A percentile compares a stretch with the other conserved stretches of the same genome.
Conservation (phyloP, 352 stramenopile species). For the Globisporangium echinulatum region DNA sequence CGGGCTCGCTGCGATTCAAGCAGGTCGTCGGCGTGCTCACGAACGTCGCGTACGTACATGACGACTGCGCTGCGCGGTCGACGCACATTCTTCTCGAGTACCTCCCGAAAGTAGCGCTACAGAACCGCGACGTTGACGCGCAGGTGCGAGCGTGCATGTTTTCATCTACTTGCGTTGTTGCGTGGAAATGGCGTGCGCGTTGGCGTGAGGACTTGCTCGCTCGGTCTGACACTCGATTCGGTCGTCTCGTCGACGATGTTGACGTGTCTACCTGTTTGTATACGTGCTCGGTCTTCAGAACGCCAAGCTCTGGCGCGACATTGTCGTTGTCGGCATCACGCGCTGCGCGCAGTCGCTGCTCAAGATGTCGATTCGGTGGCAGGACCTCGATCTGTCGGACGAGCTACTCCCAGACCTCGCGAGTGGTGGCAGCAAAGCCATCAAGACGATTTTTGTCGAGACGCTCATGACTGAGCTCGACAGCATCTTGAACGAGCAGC, state of each 20-base stretch:
- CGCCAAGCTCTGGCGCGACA: conserved; percentile 36
- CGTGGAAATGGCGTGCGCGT: too few relatives aligned
- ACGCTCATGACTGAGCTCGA: conserved; percentile 46
- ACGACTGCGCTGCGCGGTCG: conserved; percentile 12
- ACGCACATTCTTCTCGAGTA: conserved; percentile 12
- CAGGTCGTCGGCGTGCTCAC: conserved; percentile 63
- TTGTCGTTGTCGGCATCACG: conserved; percentile 45
- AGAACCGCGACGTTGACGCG: conserved; percentile 39
- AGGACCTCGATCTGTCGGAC: conserved; percentile 53
- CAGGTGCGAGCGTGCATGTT: background rate
- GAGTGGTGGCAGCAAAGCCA: background rate
- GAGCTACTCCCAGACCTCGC: conserved; percentile 33
- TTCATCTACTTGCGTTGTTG: too few relatives aligned
- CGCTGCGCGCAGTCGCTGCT: conserved; percentile 56
- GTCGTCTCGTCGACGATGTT: too few relatives aligned
- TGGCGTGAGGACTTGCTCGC: too few relatives aligned
- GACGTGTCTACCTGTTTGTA: too few relatives aligned
- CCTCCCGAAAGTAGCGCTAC: conserved; percentile 10
- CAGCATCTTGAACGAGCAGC: conserved; percentile 43
- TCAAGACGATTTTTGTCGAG: conserved; percentile 40
- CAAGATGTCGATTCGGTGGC: conserved; percentile 65
- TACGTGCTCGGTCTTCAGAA: conserved; percentile 21
- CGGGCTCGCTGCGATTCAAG: conserved; percentile 50
- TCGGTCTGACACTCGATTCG: too few relatives aligned
- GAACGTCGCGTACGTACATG: conserved; percentile 36